These are phyloP conservation scores for Diaporthe ilicicola DNA, from an alignment of 2,329 filamentous ascomycete genomes.

Conservation along the genomic window DNA sequence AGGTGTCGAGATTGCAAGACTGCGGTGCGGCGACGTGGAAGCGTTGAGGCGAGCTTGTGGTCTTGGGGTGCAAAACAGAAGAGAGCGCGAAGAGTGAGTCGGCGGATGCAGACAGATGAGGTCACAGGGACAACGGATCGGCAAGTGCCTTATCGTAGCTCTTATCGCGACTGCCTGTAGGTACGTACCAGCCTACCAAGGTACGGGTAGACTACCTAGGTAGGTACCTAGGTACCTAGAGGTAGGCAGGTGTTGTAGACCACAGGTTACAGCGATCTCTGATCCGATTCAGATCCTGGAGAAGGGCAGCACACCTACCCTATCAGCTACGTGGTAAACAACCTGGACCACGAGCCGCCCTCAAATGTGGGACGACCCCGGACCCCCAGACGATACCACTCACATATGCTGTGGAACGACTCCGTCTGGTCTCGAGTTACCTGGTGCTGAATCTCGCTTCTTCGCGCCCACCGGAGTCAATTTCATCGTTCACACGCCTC, in stretches of 20 bases:
- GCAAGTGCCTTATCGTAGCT: constrained; percentile 11
- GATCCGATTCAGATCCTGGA: not conserved
- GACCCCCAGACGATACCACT: not conserved
- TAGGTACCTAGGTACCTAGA: not conserved
- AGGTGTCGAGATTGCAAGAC: not conserved
- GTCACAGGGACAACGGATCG: constrained; percentile 21
- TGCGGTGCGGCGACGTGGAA: too few species aligned
- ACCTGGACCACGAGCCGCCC: too few species aligned
- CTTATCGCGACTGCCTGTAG: constrained; percentile 15
- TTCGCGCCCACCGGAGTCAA: not conserved
- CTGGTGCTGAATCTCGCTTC: not conserved
- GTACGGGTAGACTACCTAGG: too few species aligned
- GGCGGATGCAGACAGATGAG: constrained; percentile 5
- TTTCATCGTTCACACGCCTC: not conserved
- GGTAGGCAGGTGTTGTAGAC: not conserved
- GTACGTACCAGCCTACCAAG: not conserved
- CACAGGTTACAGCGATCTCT: not conserved
- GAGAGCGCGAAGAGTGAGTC: not conserved
- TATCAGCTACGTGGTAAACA: not conserved
- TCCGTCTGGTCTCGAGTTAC: not conserved
- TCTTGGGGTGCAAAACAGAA: not conserved
- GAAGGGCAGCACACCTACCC: not conserved
- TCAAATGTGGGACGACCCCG: not conserved
- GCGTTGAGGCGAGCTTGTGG: not conserved
- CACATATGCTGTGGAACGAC: not conserved